Percentiles rank a stretch among this genome's conserved stretches.
Evolutionary conservation across 306 rosid species (phyloP).

Genomic region (Gynostemma pentaphyllum): DNA sequence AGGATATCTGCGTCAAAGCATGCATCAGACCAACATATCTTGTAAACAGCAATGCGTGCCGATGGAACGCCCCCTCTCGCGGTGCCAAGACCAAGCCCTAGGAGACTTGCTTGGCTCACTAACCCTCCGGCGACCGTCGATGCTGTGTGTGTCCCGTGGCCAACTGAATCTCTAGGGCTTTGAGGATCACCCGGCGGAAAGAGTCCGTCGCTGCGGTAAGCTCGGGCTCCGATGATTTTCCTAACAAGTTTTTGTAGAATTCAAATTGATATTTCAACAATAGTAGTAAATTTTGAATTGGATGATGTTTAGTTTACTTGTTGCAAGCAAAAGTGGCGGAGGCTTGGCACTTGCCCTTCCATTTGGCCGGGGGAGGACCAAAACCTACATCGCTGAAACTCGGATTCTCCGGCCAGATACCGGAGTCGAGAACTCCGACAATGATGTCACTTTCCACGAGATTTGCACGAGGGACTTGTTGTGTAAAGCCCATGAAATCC

Average conservation of each 20-base stretch:
- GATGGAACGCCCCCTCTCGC: constrained; percentile 28
- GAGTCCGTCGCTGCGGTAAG: background rate
- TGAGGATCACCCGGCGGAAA: background rate
- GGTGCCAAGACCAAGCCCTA: constrained; percentile 20
- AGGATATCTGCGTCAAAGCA: constrained; percentile 6
- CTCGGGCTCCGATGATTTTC: constrained; percentile 38
- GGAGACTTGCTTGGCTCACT: constrained; percentile 14
- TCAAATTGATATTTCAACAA: background rate
- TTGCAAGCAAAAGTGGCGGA: constrained; percentile 25
- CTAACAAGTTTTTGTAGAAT: background rate
- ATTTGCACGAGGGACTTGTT: background rate
- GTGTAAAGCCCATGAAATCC: constrained; percentile 39
- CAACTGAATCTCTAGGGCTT: constrained; percentile 21
- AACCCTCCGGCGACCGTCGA: constrained; percentile 31
- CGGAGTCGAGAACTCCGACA: constrained; percentile 28
- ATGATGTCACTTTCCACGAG: constrained; percentile 21
- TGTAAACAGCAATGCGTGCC: constrained; percentile 26
- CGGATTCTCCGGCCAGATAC: constrained; percentile 37
- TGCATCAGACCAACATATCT: constrained; percentile 11
- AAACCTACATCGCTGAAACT: constrained; percentile 30
- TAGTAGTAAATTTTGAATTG: too few relatives aligned
- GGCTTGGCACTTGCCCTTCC: constrained; percentile 36
- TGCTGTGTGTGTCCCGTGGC: constrained; percentile 39
- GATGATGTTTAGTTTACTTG: constrained; percentile 12
- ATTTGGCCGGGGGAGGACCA: constrained; percentile 32